These are phyloP conservation scores for Taphrina communis DNA, from an alignment of 1,139 yeast genomes.

Conservation along the genomic window DNA sequence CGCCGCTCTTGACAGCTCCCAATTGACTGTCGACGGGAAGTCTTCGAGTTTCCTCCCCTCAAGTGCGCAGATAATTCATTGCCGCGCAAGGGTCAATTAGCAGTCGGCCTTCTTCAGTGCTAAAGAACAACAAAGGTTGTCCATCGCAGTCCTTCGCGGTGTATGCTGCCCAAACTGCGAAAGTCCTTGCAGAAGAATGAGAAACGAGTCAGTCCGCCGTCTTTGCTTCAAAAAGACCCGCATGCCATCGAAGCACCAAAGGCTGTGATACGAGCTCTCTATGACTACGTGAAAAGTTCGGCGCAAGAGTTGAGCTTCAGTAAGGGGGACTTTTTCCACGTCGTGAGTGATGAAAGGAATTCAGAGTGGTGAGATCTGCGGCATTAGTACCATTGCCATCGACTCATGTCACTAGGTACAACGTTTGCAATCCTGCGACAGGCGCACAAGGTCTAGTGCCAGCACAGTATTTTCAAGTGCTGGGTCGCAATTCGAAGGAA, in stretches of 20 bases:
- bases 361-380: conserved; percentile 61
- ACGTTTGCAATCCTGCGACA: conserved; percentile 85
- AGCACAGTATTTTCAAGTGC: conserved; percentile 76
- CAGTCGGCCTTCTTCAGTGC: not conserved
- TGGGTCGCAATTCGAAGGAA: conserved; percentile 50
- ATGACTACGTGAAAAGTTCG: conserved; percentile 77
- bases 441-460: conserved; percentile 87
- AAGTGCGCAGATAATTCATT: not conserved
- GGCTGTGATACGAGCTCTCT: conserved; percentile 72
- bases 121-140: not conserved
- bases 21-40: too few species aligned
- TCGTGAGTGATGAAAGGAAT: conserved; percentile 65
- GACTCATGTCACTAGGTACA: conserved; percentile 68
- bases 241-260: conserved; percentile 43
- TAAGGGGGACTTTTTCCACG: conserved; percentile 89
- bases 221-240: conserved; percentile 15
- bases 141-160: conserved; percentile 1
- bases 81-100: not conserved
- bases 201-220: conserved; percentile 28
- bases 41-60: not conserved
- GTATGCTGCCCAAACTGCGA: conserved; percentile 28
- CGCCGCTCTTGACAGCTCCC: too few species aligned
- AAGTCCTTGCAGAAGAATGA: conserved; percentile 32
- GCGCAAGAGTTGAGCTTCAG: conserved; percentile 79
- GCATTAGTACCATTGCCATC: not conserved